Percentiles rank a stretch among this genome's conserved stretches.
Conservation (phyloP, 1,139 yeast species). For the Magnusiomyces starmeri region DNA sequence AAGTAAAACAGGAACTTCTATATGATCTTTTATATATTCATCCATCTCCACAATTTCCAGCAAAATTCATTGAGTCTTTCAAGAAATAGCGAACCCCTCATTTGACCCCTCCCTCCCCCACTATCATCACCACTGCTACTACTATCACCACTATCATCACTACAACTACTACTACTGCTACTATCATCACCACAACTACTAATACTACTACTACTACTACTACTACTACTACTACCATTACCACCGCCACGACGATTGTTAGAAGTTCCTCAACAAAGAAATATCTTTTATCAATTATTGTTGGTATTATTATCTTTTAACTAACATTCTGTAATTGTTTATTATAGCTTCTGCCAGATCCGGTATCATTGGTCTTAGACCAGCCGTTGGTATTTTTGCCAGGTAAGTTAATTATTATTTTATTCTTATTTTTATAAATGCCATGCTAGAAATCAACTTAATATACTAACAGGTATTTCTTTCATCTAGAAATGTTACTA, state of each 20-base stretch:
- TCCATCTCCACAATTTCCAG: too few relatives aligned
- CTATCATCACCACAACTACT: too few relatives aligned
- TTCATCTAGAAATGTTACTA: constrained; percentile 38
- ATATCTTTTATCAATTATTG: neutral
- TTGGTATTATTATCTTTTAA: neutral
- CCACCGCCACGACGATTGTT: too few relatives aligned
- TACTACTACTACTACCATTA: too few relatives aligned
- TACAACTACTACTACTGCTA: too few relatives aligned
- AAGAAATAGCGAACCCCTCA: too few relatives aligned
- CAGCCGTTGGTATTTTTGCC: constrained; percentile 13
- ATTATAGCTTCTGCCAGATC: constrained; percentile 12
- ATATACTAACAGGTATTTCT: constrained; percentile 2
- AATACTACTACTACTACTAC: too few relatives aligned
- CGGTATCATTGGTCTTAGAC: constrained; percentile 6
- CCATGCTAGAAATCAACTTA: neutral
- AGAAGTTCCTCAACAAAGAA: neutral
- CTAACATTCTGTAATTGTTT: constrained; percentile 1
- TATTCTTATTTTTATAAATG: neutral
- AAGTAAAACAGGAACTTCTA: neutral
- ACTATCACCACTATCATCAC: too few relatives aligned
- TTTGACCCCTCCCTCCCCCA: too few relatives aligned
- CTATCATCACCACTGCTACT: too few relatives aligned
- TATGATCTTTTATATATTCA: neutral
- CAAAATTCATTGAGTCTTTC: too few relatives aligned
- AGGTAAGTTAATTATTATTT: constrained; percentile 10